Conservation (phyloP, 2,329 filamentous ascomycete genomes). For the Xylaria sp. region DNA sequence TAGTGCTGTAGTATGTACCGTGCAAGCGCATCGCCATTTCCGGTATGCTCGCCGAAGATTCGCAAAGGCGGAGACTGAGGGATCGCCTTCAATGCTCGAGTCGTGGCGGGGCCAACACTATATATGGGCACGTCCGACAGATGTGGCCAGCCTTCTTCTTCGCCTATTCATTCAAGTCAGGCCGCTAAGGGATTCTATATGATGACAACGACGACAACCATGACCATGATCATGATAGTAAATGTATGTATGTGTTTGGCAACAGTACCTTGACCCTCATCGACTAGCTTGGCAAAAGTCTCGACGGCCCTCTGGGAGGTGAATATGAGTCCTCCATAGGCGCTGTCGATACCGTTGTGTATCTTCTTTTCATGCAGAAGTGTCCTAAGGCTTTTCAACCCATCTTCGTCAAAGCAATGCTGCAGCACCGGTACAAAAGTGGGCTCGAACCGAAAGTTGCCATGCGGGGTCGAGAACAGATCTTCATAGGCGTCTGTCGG, state of each 20-base stretch:
- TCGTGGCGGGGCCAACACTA: conserved; percentile 83
- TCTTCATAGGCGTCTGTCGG: conserved; percentile 79
- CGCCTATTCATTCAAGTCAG: conserved; percentile 45
- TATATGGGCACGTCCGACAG: conserved; percentile 73
- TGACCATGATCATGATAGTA: not conserved
- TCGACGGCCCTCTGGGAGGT: conserved; percentile 87
- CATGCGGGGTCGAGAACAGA: conserved; percentile 63
- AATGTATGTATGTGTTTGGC: conserved; percentile 14
- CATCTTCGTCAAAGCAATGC: conserved; percentile 72
- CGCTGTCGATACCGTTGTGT: conserved; percentile 49
- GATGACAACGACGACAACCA: not conserved
- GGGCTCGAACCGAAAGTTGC: conserved; percentile 65
- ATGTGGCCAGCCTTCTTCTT: conserved; percentile 59
- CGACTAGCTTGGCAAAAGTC: conserved; percentile 73
- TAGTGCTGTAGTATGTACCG: conserved; percentile 84
- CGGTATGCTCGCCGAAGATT: conserved; percentile 83
- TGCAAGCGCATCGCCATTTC: conserved; percentile 84
- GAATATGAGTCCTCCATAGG: conserved; percentile 83
- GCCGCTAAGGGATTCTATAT: conserved; percentile 36
- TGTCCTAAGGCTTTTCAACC: conserved; percentile 63
- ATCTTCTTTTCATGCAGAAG: conserved; percentile 61
- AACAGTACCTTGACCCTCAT: conserved; percentile 58
- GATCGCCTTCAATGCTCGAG: conserved; percentile 74
- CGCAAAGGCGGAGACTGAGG: conserved; percentile 62
- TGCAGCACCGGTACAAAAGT: conserved; percentile 81